Percentiles rank a stretch among this genome's conserved stretches.
Evolutionary conservation across 1,284 basidiomycete species (phyloP).

Genomic region (Xanthoconium separans): DNA sequence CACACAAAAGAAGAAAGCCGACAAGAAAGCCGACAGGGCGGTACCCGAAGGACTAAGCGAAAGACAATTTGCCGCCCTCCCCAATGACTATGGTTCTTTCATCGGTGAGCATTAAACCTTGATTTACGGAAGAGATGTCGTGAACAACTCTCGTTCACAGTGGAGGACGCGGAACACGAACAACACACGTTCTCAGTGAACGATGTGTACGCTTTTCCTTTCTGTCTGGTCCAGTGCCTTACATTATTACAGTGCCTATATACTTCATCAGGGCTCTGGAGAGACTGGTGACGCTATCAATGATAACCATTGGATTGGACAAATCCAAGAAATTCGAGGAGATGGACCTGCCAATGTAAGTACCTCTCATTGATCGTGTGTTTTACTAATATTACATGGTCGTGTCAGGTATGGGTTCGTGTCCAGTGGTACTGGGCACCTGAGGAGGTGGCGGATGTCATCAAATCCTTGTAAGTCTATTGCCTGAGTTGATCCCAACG

Average conservation of each 20-base stretch:
- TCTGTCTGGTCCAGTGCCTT: neutral
- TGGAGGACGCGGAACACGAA: conserved; percentile 27
- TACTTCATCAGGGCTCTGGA: conserved; percentile 20
- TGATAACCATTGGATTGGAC: conserved; percentile 27
- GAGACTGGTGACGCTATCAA: neutral
- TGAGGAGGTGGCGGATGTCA: conserved; percentile 37
- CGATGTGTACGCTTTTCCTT: conserved; percentile 29
- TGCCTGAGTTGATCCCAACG: neutral
- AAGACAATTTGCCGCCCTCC: conserved; percentile 15
- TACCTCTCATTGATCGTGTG: neutral
- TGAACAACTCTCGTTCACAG: conserved; percentile 7
- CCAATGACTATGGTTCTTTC: conserved; percentile 13
- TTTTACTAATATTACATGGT: neutral
- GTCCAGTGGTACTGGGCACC: conserved; percentile 52
- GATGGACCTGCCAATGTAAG: conserved; percentile 16
- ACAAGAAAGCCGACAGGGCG: neutral
- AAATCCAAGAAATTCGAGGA: conserved; percentile 22
- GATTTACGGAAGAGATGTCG: neutral
- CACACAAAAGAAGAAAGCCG: conserved; percentile 18
- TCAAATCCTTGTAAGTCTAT: conserved; percentile 47
- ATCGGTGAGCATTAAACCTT: conserved; percentile 10
- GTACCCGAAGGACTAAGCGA: conserved; percentile 9
- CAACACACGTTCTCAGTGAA: conserved; percentile 21
- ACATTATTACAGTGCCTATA: conserved; percentile 28
- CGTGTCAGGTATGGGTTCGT: conserved; percentile 43